A percentile compares a stretch with the other conserved stretches of the same genome.
phyloP scores from a whole-genome alignment of 1,284 basidiomycete species.

The Malassezia equina region DNA sequence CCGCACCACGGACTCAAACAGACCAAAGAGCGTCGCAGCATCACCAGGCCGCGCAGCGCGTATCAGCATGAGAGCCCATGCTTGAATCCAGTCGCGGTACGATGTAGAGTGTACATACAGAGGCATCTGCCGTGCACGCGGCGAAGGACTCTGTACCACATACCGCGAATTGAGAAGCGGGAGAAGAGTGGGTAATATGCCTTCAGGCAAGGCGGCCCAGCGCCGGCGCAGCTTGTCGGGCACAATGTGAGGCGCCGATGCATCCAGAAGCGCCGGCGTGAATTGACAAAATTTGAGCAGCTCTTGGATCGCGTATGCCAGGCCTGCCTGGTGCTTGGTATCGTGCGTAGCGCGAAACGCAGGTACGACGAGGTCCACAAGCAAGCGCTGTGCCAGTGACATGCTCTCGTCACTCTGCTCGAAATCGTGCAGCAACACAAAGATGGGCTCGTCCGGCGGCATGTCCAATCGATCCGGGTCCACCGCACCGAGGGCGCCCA shows the following conservation, averaged over 20 bases:
- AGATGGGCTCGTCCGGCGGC: slow-evolving; percentile 56
- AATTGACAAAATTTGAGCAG: slow-evolving; percentile 80
- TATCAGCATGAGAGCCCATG: slow-evolving; percentile 80
- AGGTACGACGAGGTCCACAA: slow-evolving; percentile 76
- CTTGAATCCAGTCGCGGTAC: slow-evolving; percentile 91
- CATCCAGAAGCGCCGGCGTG: slow-evolving; percentile 58
- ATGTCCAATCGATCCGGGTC: slow-evolving; percentile 88
- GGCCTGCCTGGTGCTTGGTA: slow-evolving; percentile 75
- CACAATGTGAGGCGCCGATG: slow-evolving; percentile 42
- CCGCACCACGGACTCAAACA: slow-evolving; percentile 67
- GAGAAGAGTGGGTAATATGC: slow-evolving; percentile 74
- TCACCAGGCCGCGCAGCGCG: slow-evolving; percentile 41
- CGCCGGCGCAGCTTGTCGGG: slow-evolving; percentile 56
- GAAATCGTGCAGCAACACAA: slow-evolving; percentile 74
- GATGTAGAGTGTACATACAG: slow-evolving; percentile 65
- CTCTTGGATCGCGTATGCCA: slow-evolving; percentile 89
- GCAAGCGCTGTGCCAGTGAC: slow-evolving; percentile 73
- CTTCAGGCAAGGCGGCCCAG: slow-evolving; percentile 70
- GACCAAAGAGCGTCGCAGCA: slow-evolving; percentile 54
- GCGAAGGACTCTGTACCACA: slow-evolving; percentile 26
- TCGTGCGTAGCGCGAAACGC: slow-evolving; percentile 88
- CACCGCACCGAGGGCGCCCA: slow-evolving; percentile 85
- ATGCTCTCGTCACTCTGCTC: slow-evolving; percentile 67
- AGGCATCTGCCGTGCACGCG: slow-evolving; percentile 23
- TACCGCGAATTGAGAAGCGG: slow-evolving; percentile 56